Conservation (phyloP, 2,329 filamentous ascomycete species). For the Ceratocystis cubensis region DNA sequence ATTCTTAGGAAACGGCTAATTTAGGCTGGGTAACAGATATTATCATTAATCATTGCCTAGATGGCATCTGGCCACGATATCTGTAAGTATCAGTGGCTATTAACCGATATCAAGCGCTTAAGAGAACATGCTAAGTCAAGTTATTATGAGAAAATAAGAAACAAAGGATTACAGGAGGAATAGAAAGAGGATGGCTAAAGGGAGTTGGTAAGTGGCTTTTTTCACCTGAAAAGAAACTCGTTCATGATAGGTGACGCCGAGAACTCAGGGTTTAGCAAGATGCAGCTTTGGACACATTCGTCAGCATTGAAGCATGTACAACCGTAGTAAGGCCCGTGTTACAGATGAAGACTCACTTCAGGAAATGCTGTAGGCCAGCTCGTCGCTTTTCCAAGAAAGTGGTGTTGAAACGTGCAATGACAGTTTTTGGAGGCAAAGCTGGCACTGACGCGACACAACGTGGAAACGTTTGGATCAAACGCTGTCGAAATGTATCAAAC, state of each 20-base stretch:
- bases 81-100: background rate
- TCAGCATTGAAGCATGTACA: background rate
- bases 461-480: slow-evolving; percentile 69
- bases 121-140: background rate
- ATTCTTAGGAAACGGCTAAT: background rate
- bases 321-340: no score
- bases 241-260: slow-evolving; percentile 81
- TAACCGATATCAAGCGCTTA: background rate
- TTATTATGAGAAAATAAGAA: background rate
- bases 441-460: slow-evolving; percentile 76
- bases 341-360: slow-evolving; percentile 53
- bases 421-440: slow-evolving; percentile 78
- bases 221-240: slow-evolving; percentile 66
- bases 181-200: background rate
- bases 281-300: slow-evolving; percentile 47
- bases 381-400: slow-evolving; percentile 77
- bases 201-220: background rate
- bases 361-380: slow-evolving; percentile 75
- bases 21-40: slow-evolving; percentile 3
- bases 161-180: background rate
- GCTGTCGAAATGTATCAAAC: slow-evolving; percentile 69
- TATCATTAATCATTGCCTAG: slow-evolving; percentile 17
- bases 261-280: slow-evolving; percentile 86
- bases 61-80: background rate
- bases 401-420: slow-evolving; percentile 74